Percentiles rank a stretch among this genome's conserved stretches.
phyloP scores from a whole-genome alignment of 805 yeast genomes.

The Ogataea parapolymorpha region DNA sequence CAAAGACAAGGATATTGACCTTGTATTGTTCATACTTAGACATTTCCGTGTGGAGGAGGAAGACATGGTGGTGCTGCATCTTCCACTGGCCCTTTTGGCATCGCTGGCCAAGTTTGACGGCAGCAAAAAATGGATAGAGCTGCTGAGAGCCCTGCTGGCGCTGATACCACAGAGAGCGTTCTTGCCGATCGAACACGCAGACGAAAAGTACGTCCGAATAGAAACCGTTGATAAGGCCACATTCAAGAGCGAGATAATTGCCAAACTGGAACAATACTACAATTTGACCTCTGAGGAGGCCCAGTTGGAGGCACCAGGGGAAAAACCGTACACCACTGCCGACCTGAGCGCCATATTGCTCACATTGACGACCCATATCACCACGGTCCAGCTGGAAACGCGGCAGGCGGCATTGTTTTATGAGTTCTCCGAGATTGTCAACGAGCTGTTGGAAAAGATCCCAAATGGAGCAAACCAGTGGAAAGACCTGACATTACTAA shows the following conservation, averaged over 20 bases:
- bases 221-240: slow-evolving; percentile 10
- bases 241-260: slow-evolving; percentile 7
- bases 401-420: slow-evolving; percentile 26
- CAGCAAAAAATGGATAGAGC: slow-evolving; percentile 34
- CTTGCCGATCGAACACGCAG: slow-evolving; percentile 48
- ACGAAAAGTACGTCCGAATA: slow-evolving; percentile 12
- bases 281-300: slow-evolving; percentile 4
- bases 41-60: slow-evolving; percentile 80
- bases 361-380: slow-evolving; percentile 28
- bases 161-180: slow-evolving; percentile 64
- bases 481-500: slow-evolving; percentile 27
- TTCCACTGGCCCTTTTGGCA: slow-evolving; percentile 65
- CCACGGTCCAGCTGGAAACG: slow-evolving; percentile 14
- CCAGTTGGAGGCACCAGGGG: slow-evolving; percentile 5
- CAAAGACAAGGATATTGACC: slow-evolving; percentile 37
- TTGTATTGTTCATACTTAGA: slow-evolving; percentile 56
- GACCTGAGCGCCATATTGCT: slow-evolving; percentile 43
- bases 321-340: slow-evolving; percentile 30
- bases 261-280: slow-evolving; percentile 20
- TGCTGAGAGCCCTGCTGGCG: slow-evolving; percentile 44
- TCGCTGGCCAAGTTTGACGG: slow-evolving; percentile 33
- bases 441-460: slow-evolving; percentile 40
- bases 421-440: slow-evolving; percentile 34
- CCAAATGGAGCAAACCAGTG: slow-evolving; percentile 37
- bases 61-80: slow-evolving; percentile 73